Conservation (phyloP, 305 asterid genomes). For the Fraxinus velutina region DNA sequence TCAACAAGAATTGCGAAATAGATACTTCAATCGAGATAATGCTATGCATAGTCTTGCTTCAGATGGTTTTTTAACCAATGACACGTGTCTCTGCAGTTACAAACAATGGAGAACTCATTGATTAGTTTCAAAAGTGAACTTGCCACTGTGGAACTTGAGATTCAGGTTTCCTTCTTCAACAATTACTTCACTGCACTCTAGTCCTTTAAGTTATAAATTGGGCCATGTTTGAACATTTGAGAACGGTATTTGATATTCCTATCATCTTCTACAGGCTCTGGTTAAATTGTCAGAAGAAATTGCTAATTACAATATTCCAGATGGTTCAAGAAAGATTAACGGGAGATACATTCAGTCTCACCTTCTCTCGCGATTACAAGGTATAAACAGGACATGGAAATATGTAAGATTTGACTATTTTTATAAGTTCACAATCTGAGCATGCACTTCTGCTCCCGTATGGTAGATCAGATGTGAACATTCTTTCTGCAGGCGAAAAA, state of each 20-base stretch:
- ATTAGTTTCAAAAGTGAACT: conserved; percentile 62
- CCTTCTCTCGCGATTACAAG: conserved; percentile 63
- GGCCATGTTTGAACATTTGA: conserved; percentile 2
- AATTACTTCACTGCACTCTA: conserved; percentile 3
- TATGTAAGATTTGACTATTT: conserved; percentile 1
- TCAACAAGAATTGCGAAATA: neutral
- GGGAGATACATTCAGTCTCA: conserved; percentile 84
- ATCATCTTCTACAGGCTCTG: conserved; percentile 54
- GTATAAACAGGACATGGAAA: conserved; percentile 30
- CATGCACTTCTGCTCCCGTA: neutral
- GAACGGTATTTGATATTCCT: neutral
- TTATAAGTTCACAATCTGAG: neutral
- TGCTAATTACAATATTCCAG: conserved; percentile 54
- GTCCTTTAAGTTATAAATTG: neutral
- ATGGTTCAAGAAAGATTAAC: conserved; percentile 73
- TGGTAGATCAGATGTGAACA: conserved; percentile 2
- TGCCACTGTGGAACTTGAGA: conserved; percentile 53
- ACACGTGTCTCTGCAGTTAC: conserved; percentile 48
- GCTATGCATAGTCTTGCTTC: neutral
- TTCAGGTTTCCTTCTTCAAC: conserved; percentile 47
- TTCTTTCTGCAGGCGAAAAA: conserved; percentile 4
- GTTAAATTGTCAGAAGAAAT: conserved; percentile 71
- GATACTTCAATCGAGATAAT: neutral
- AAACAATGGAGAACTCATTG: conserved; percentile 57
- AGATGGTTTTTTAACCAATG: neutral